phyloP scores from a whole-genome alignment of 495 filamentous ascomycete species.

The Astrothelium macrocarpum region DNA sequence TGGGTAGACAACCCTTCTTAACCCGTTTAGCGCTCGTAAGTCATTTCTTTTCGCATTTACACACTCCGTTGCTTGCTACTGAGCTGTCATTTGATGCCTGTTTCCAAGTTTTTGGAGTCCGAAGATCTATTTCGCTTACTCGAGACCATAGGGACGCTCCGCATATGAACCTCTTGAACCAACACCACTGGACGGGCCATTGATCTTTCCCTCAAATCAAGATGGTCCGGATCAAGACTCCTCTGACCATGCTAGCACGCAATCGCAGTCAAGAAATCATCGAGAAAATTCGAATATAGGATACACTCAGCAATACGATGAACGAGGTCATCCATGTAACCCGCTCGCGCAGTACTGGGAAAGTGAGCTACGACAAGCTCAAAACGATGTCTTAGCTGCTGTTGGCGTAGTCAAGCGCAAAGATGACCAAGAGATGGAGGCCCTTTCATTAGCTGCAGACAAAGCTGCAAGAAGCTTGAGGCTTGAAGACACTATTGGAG shows the following conservation, averaged over 20 bases:
- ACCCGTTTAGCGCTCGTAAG: constrained; percentile 21
- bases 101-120: no score
- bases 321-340: constrained; percentile 30
- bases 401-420: constrained; percentile 28
- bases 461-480: neutral
- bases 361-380: constrained; percentile 22
- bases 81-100: no score
- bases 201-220: neutral
- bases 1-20: constrained; percentile 25
- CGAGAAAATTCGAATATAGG: neutral
- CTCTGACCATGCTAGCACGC: neutral
- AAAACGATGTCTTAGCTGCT: constrained; percentile 29
- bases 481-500: neutral
- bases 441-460: neutral
- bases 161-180: constrained; percentile 14
- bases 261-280: neutral
- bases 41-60: no score
- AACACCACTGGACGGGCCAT: neutral
- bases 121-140: neutral
- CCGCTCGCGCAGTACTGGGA: constrained; percentile 22
- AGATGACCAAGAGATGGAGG: constrained; percentile 1
- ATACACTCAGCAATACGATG: constrained; percentile 25
- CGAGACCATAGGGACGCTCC: constrained; percentile 13
- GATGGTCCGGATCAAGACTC: neutral
- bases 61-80: no score